A percentile compares a stretch with the other conserved stretches of the same genome.
Conservation (phyloP, 257 asterid genomes). For the Fraxinus excelsior region DNA sequence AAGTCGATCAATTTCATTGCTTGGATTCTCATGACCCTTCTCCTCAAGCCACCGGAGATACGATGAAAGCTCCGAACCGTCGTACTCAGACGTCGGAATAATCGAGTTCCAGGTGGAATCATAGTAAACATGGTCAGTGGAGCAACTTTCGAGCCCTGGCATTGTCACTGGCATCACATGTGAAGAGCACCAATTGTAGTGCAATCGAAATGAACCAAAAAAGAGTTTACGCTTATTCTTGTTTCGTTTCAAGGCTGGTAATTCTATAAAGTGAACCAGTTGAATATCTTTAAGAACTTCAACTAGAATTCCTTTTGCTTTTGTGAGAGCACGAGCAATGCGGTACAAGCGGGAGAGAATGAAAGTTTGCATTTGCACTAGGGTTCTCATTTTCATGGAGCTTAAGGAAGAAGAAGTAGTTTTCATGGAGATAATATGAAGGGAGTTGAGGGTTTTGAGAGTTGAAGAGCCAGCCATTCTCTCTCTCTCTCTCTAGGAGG, state of each 20-base stretch:
- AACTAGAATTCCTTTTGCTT: conserved; percentile 53
- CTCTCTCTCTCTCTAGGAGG: conserved; percentile 6
- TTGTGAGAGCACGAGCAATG: conserved; percentile 28
- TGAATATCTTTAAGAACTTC: conserved; percentile 50
- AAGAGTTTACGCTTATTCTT: conserved; percentile 44
- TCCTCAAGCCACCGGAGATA: conserved; percentile 89
- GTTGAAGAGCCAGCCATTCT: conserved; percentile 38
- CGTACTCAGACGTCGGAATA: conserved; percentile 29
- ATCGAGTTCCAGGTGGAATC: conserved; percentile 59
- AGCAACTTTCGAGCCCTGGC: conserved; percentile 27
- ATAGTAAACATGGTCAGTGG: conserved; percentile 40
- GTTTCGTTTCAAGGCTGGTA: conserved; percentile 36
- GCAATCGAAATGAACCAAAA: conserved; percentile 74
- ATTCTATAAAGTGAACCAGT: conserved; percentile 31
- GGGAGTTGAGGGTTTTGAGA: conserved; percentile 46
- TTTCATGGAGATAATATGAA: conserved; percentile 47
- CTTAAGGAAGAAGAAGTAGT: conserved; percentile 37
- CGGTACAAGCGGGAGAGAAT: conserved; percentile 1
- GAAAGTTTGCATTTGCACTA: background rate
- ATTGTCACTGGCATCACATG: conserved; percentile 45
- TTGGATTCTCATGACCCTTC: conserved; percentile 29
- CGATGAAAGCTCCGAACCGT: conserved; percentile 46
- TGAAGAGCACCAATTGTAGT: conserved; percentile 89
- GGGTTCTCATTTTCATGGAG: conserved; percentile 48
- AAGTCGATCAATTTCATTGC: conserved; percentile 66